Evolutionary conservation across 1,284 basidiomycete genomes (phyloP), one percentile per base, ranked within the genome.

Genomic region (Pseudozyma sp.): DNA sequence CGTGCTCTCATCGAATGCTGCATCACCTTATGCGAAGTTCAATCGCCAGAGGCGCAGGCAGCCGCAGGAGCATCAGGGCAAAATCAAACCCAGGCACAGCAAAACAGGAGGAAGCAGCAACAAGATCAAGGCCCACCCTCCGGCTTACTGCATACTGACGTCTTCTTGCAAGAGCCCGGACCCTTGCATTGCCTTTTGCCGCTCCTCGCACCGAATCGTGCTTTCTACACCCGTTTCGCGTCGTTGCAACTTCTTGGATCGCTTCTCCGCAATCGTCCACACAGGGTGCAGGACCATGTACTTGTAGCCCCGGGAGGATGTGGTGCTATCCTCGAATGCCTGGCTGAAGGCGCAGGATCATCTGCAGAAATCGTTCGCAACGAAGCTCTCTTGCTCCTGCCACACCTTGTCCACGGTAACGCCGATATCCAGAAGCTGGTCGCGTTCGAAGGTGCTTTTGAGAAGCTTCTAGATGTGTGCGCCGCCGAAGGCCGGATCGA

Each of bases 381-480:
- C 67, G 83, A 84, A 59, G 79, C 79, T 7, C 90, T 98, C 39
- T 88, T 91, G 13, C 90, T 96, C 83, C 88, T 96, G 38, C 93
- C 96, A 60, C 88, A 90, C 5, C 88, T 99, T 43, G 90, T 93
- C 45, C 90, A 90, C 1, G 92, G 94, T 76, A 98, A 93, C 80
- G 90, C 93, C 38, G 95, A 98, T 84, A 93, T 99, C 52, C 96
- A 98, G 84, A 99, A 98, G 86, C 91, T 98, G 21, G 90, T 98
- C 45, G 95, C 95, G 0, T 99, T 99, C 82, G 95, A 96, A 78
- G 95, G 97, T 35, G 93, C 93, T 0, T 98, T 99, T 82, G 96
- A 99, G 87, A 94, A 92, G 83, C 89, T 98, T 36, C 94, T 99
- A 86, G 91, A 92, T 66, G 94, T 94, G 52, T 89, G 98, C 69